These are phyloP conservation scores for Zasmidium angulare DNA, from an alignment of 2,329 filamentous ascomycete genomes.

Conservation along the genomic window DNA sequence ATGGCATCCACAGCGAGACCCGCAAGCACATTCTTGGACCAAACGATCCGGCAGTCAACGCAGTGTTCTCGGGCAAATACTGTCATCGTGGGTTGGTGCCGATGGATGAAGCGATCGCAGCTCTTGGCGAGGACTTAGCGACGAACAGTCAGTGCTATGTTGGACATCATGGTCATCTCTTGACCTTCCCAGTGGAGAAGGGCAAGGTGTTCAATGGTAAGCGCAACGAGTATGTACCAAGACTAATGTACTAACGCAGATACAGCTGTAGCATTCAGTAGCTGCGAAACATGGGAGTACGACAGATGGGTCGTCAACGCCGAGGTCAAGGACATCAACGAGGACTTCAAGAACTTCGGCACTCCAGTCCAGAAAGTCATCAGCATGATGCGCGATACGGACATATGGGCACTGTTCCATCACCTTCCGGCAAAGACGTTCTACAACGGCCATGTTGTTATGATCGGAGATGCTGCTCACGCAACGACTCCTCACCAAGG, in stretches of 20 bases:
- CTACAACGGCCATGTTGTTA: conserved; percentile 37
- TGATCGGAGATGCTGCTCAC: conserved; percentile 47
- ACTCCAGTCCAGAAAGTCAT: conserved; percentile 17
- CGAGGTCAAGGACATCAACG: background rate
- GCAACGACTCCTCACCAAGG: conserved; percentile 44
- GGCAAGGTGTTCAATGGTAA: conserved; percentile 19
- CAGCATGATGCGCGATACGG: conserved; percentile 13
- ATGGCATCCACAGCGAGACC: conserved; percentile 33
- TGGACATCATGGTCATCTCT: conserved; percentile 48
- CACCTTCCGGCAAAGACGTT: conserved; percentile 43
- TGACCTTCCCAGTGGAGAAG: conserved; percentile 53
- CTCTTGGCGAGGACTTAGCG: conserved; percentile 51
- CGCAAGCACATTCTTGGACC: conserved; percentile 13
- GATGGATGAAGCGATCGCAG: conserved; percentile 51
- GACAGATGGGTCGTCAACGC: conserved; percentile 9
- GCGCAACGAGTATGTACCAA: too few relatives aligned
- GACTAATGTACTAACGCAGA: background rate
- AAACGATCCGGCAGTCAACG: conserved; percentile 43
- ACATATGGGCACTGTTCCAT: conserved; percentile 35
- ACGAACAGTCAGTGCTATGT: conserved; percentile 43
- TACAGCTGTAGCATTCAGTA: conserved; percentile 17
- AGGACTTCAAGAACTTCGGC: conserved; percentile 15
- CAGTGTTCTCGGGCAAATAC: conserved; percentile 57
- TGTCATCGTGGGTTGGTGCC: conserved; percentile 62
- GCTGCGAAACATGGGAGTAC: conserved; percentile 21